A percentile compares a stretch with the other conserved stretches of the same genome.
Evolutionary conservation across 768 basidiomycete species (phyloP).

Genomic region (Leccinum uliginosum): DNA sequence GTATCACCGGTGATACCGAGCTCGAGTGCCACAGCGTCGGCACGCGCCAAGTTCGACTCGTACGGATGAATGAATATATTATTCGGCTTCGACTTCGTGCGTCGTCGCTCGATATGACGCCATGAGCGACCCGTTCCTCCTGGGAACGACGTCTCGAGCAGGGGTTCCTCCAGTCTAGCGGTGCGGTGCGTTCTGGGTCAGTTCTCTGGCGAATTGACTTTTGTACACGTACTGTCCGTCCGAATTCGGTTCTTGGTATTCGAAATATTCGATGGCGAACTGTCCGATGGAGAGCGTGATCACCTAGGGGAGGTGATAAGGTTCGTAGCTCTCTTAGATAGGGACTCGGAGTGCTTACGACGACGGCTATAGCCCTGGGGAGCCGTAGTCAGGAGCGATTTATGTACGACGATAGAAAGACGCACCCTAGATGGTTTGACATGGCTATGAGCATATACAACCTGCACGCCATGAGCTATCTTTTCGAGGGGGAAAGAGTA

Average conservation of each 20-base stretch:
- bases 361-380: conserved; percentile 23
- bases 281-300: conserved; percentile 55
- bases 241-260: conserved; percentile 14
- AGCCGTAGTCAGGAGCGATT: not conserved
- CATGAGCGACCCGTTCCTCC: not conserved
- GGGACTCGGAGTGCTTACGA: conserved; percentile 15
- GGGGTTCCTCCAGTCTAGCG: conserved; percentile 22
- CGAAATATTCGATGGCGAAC: conserved; percentile 43
- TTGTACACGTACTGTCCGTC: conserved; percentile 20
- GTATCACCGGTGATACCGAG: conserved; percentile 49
- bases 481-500: not conserved
- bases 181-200: not conserved
- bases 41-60: conserved; percentile 61
- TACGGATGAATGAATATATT: conserved; percentile 60
- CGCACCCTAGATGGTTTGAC: conserved; percentile 68
- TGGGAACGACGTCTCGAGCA: conserved; percentile 13
- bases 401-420: conserved; percentile 10
- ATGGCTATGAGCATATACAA: conserved; percentile 72
- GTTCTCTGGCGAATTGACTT: not conserved
- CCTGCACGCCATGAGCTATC: conserved; percentile 31
- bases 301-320: conserved; percentile 35
- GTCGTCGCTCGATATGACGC: conserved; percentile 27
- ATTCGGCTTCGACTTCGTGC: conserved; percentile 53
- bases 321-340: not conserved
- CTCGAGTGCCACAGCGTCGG: conserved; percentile 56